Evolutionary conservation across 2,329 filamentous ascomycete species (phyloP).

Genomic region (Uncinocarpus reesii): DNA sequence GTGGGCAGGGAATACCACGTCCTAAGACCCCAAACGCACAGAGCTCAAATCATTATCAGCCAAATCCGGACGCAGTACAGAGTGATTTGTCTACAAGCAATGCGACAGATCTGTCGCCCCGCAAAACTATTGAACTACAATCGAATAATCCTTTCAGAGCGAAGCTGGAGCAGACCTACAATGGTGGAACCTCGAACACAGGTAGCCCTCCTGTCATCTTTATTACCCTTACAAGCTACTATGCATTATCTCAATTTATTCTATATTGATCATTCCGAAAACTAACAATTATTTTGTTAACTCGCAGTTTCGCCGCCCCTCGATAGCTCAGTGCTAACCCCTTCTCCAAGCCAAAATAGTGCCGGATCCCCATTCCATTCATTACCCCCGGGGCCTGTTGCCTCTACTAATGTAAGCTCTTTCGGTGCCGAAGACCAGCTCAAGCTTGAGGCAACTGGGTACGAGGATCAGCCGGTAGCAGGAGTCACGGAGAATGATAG

Average conservation of each 20-base stretch:
- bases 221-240: not conserved
- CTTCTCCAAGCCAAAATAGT: not conserved
- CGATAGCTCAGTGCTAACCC: not conserved
- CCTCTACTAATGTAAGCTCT: not conserved
- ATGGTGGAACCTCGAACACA: not conserved
- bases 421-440: not conserved
- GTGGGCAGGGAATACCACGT: not conserved
- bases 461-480: not conserved
- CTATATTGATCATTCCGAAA: no score
- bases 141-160: constrained; percentile 13
- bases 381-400: not conserved
- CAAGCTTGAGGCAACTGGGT: not conserved
- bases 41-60: not conserved
- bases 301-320: not conserved
- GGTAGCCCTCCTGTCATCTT: not conserved
- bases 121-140: constrained; percentile 2
- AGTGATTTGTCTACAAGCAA: not conserved
- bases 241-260: not conserved
- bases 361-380: not conserved
- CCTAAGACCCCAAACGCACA: not conserved
- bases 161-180: not conserved
- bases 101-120: not conserved
- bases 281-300: not conserved
- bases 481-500: not conserved
- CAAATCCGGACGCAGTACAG: not conserved